Base-by-base conservation (phyloP, 345 rosid species). In the Cardiospermum halicacabum region DNA sequence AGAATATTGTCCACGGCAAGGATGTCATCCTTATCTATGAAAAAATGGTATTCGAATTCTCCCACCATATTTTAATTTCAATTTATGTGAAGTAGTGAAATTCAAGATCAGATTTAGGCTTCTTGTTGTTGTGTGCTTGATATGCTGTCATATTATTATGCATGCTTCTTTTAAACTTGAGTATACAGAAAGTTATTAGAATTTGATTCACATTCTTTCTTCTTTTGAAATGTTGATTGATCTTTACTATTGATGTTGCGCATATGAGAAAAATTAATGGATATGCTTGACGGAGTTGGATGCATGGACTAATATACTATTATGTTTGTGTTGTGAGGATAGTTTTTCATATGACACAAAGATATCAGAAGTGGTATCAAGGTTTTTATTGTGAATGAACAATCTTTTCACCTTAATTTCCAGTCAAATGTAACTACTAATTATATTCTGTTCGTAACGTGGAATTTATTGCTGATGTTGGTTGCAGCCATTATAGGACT, bases 11-110 rank as follows among this genome's bases (percentile, higher is more conserved):
- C 69, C 79, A 74, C 65, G 78, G 80, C 39, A 72, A 70, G 81
- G 94, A 16, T 47, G 51, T 74, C 47, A 76, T 93, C 74, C 25
- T 36, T 82, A 84, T 93, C 75, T 89, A 82, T 3, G 96, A 90
- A 73, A 76, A 88, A 82, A 89, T 92, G 82, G 98, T 92, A 88
- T 40, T 72, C 50, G 75, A 57, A 53, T 64, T 76, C 58, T 75
- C 36, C n/a, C n/a, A n/a, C n/a, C 39, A 60, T 71, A 48, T 45
- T 42, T 36, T 24, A 50, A 22, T 6, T 37, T 51, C 31, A 3
- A 34, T 43, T 28, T 60, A 25, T 32, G 26, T 24, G 16, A 13
- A 10, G 43, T 60, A 42, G 53, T n/a, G n/a, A n/a, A n/a, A n/a
- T n/a, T n/a, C n/a, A n/a, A 42, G 37, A 31, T 60, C 12, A 60